Evolutionary conservation across 345 rosid genomes (phyloP), one percentile per base, ranked within the genome.

Genomic region (Excoecaria cochinchinensis): DNA sequence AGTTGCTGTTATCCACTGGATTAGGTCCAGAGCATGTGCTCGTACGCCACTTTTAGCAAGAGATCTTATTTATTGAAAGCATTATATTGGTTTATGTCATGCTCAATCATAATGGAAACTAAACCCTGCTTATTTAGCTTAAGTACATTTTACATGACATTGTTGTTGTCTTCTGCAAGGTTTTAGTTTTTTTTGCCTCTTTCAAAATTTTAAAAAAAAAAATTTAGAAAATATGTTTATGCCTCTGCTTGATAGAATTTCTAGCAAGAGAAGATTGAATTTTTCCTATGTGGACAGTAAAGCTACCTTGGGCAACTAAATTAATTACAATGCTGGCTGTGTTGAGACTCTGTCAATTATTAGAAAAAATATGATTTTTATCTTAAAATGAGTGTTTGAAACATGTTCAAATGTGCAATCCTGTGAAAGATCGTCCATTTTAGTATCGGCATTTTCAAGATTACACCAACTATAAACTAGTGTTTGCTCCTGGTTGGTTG

Each of bases 1-100:
- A 5, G 73, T 50, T 69, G 73, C 58, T 71, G 36, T 76, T 77
- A 67, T 73, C 58, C 75, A 44, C 15, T 76, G 55, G 61, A 51
- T 48, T 74, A 72, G 48, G 71, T 40, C 69, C 47, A 55, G 61
- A 74, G 69, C 77, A 79, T 68, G 71, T 66, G 73, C 72, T 72
- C 13, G 9, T 13, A 40, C 17, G 10, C 13, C 31, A 63, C 74
- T 46, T 24, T 56, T 25, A 55, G 70, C 68, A 36, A 19, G 50
- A 38, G 19, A 47, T 59, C 25, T 16, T 22, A 42, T 24, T n/a
- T 42, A 50, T 25, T 48, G 71, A 62, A 68, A 53, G 69, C 44
- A 50, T 16, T 55, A 36, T 38, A 31, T 40, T 9, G 22, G 52
- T 73, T 56, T 7, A 48, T 57, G 58, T 70, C 74, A 39, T 48